phyloP scores from a whole-genome alignment of 495 filamentous ascomycete genomes.

The Xylaria acuta region DNA sequence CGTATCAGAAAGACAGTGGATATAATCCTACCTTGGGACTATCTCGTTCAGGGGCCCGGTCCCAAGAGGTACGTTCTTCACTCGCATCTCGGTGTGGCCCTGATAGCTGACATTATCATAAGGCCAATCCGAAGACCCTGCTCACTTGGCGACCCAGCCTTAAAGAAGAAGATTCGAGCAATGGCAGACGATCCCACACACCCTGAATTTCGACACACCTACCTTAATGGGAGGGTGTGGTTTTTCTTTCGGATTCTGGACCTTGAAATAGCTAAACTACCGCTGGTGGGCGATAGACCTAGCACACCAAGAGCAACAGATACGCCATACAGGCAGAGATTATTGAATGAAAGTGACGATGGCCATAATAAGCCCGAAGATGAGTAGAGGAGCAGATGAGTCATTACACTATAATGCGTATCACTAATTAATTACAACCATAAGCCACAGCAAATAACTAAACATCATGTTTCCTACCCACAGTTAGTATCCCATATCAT shows the following conservation, averaged over 20 bases:
- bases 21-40: slow-evolving; percentile 4
- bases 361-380: background rate
- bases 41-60: slow-evolving; percentile 25
- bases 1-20: slow-evolving; percentile 30
- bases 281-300: background rate
- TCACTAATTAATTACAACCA: background rate
- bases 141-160: background rate
- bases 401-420: background rate
- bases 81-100: slow-evolving; percentile 22
- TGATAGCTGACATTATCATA: slow-evolving; percentile 17
- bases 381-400: background rate
- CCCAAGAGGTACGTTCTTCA: slow-evolving; percentile 28
- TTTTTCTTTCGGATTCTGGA: slow-evolving; percentile 17
- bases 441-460: background rate
- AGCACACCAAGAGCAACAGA: background rate
- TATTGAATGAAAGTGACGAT: background rate
- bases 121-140: background rate
- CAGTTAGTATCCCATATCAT: background rate
- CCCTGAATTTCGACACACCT: slow-evolving; percentile 4
- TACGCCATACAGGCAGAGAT: background rate
- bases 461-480: background rate
- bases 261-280: background rate
- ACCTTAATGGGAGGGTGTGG: background rate
- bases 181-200: slow-evolving; percentile 12
- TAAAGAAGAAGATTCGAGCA: background rate